Percentiles rank a stretch among this genome's conserved stretches.
Conservation (phyloP, 176 grass and related monocot genomes). For the Zoysia pacifica region DNA sequence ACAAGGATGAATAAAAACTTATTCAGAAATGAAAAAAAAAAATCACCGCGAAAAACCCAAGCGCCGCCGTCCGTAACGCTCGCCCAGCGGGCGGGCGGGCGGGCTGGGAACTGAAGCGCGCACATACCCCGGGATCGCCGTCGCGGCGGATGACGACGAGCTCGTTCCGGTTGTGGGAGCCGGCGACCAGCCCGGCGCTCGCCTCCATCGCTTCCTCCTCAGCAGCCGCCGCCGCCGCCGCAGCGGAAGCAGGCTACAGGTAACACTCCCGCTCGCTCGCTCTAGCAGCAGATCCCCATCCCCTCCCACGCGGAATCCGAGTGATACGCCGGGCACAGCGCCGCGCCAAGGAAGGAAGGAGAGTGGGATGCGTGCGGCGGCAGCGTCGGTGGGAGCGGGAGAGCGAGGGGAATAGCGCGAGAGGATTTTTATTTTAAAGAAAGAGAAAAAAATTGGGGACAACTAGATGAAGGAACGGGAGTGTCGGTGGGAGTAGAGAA, state of each 20-base stretch:
- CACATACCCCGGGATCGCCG: conserved; percentile 35
- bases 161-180: conserved; percentile 92
- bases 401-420: conserved; percentile 19
- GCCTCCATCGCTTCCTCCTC: conserved; percentile 71
- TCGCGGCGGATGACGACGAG: conserved; percentile 84
- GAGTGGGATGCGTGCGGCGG: conserved; percentile 18
- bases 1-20: conserved; percentile 11
- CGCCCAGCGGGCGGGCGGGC: neutral
- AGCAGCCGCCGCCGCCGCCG: neutral
- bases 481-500: conserved; percentile 40
- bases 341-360: conserved; percentile 11
- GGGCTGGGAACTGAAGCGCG: neutral
- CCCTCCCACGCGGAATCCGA: neutral
- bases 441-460: conserved; percentile 11
- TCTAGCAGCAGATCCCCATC: conserved; percentile 41
- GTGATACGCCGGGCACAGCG: neutral
- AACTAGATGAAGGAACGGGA: neutral
- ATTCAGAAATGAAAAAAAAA: conserved; percentile 2
- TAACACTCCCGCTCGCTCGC: neutral
- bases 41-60: neutral
- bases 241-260: neutral
- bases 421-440: conserved; percentile 33
- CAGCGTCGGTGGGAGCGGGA: conserved; percentile 28
- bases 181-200: conserved; percentile 77
- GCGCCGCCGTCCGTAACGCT: conserved; percentile 19